Conservation (phyloP, 495 filamentous ascomycete genomes). For the Penicillium mononematosum region DNA sequence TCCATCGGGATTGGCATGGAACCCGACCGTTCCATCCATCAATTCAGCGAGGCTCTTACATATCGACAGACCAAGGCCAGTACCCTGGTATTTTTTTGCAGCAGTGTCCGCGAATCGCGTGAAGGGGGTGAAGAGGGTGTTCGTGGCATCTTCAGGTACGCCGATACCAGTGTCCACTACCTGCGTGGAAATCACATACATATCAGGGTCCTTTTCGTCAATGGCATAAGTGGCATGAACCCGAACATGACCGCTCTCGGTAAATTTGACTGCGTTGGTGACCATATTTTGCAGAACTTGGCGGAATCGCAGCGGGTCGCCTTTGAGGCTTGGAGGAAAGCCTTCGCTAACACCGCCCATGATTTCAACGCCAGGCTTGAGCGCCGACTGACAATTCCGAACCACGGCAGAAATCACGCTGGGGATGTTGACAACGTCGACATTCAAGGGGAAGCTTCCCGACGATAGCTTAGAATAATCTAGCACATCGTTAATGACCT, state of each 20-base stretch:
- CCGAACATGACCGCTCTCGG: constrained; percentile 66
- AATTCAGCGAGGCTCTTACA: constrained; percentile 76
- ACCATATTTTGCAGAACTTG: constrained; percentile 85
- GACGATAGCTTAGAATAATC: constrained; percentile 88
- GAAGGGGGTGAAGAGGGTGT: constrained; percentile 80
- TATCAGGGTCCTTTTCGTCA: constrained; percentile 37
- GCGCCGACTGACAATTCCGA: constrained; percentile 51
- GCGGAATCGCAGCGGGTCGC: constrained; percentile 74
- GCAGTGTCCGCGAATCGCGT: constrained; percentile 80
- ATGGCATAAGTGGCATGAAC: constrained; percentile 52
- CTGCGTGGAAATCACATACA: constrained; percentile 48
- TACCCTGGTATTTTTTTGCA: constrained; percentile 74
- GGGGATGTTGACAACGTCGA: constrained; percentile 68
- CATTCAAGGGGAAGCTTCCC: constrained; percentile 73
- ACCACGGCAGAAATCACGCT: constrained; percentile 54
- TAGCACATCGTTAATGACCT: constrained; percentile 86
- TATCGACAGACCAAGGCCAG: constrained; percentile 78
- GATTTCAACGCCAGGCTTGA: constrained; percentile 59
- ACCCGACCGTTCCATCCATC: constrained; percentile 75
- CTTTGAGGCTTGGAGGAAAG: constrained; percentile 43
- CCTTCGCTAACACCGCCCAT: constrained; percentile 47
- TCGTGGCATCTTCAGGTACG: constrained; percentile 70
- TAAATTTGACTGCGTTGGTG: constrained; percentile 91
- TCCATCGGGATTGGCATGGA: constrained; percentile 51
- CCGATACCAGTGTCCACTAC: constrained; percentile 84